Evolutionary conservation across 2,329 filamentous ascomycete genomes (phyloP).

Genomic region (Beauveria brongniartii): DNA sequence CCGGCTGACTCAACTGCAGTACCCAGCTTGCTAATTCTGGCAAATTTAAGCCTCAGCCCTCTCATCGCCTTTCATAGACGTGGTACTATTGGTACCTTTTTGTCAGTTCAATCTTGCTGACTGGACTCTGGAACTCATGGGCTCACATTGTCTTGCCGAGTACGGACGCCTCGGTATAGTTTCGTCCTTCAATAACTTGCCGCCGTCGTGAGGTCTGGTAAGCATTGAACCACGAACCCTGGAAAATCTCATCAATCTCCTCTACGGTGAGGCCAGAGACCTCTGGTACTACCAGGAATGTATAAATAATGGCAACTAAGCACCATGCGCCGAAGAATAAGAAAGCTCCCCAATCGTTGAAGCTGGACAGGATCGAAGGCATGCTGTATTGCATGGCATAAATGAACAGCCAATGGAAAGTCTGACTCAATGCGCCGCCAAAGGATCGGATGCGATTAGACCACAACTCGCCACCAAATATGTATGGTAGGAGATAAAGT

Average conservation of each 20-base stretch:
- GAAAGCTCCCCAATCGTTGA: constrained; percentile 31
- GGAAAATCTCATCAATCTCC: constrained; percentile 24
- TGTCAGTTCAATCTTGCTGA: too few relatives aligned
- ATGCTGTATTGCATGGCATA: constrained; percentile 25
- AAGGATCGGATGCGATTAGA: constrained; percentile 37
- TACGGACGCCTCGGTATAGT: too few relatives aligned
- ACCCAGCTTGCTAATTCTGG: too few relatives aligned
- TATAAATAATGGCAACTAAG: constrained; percentile 25
- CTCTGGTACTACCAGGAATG: constrained; percentile 29
- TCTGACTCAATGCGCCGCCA: constrained; percentile 27
- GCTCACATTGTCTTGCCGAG: too few relatives aligned
- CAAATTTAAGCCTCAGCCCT: too few relatives aligned
- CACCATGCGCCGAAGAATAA: constrained; percentile 31
- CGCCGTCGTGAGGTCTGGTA: too few relatives aligned
- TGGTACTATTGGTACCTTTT: too few relatives aligned
- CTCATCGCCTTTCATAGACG: too few relatives aligned
- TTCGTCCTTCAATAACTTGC: too few relatives aligned
- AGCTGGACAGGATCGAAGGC: constrained; percentile 23
- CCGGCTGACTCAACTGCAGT: too few relatives aligned
- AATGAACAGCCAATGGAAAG: constrained; percentile 21
- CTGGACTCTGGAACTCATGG: too few relatives aligned
- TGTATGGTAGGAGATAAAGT: constrained; percentile 32
- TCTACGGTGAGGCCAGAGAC: constrained; percentile 26
- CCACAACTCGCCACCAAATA: constrained; percentile 37
- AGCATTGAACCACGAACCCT: constrained; percentile 16